Base-by-base conservation (phyloP, 345 rosid genomes). In the Tarenaya hassleriana region DNA sequence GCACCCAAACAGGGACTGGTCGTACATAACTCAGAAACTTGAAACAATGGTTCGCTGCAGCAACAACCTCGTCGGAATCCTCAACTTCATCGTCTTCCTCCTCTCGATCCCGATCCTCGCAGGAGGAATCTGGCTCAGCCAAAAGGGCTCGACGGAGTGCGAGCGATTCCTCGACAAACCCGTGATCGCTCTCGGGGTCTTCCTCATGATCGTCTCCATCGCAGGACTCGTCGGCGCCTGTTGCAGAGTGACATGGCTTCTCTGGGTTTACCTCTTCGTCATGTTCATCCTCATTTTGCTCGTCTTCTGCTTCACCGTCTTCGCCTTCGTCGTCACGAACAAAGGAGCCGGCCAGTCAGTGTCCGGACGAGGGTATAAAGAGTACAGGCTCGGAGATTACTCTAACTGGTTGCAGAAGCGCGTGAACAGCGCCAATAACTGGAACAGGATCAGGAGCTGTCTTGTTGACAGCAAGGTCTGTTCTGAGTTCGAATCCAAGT, bases 151-250 rank as follows among this genome's bases (percentile, higher is more conserved):
- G 11, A 69, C 95, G 40, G 96, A 84, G 56, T 87, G 96, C 64
- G 96, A 84, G 73, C 64, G 73, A 62, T 87, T 87, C 43, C 75
- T 91, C 1, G 98, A 91, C 58, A 79, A 70, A 34, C 96, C 98
- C 0, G 55, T 87, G 44, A 82, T 87, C 12, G 67, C 74, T 10
- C 63, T 91, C 39, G 98, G 98, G 1, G 82, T 76, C 7, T 91
- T 87, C 70, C 87, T 91, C 12, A 74, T 91, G 84, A 17, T 76
- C 2, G 80, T 87, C 50, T 89, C 96, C 0, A 66, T 91, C 16
- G 95, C 95, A 4, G 98, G 96, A 12, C 71, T 91, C 16, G 38
- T 91, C 24, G 96, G 98, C 32, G 82, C 98, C 10, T 91, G 98
- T 46, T 91, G 95, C 40, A 77, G 92, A 55, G 83, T 82, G 47